Evolutionary conservation across 257 asterid genomes (phyloP).

Genomic region (Solanum paucissectum): DNA sequence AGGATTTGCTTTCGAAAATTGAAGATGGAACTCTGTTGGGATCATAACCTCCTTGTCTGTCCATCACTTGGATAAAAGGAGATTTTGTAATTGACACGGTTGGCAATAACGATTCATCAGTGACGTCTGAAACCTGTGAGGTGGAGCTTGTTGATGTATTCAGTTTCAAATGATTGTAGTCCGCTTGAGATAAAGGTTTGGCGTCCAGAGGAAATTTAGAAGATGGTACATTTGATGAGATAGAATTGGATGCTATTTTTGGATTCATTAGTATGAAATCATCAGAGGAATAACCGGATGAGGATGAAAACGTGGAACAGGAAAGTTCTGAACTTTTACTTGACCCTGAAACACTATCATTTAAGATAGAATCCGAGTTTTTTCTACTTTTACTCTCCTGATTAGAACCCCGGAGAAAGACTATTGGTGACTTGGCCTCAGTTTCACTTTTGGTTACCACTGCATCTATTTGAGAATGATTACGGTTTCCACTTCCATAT

Average conservation of each 20-base stretch:
- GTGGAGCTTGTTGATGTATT: neutral
- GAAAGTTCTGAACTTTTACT: constrained; percentile 22
- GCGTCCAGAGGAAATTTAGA: neutral
- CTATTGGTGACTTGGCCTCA: constrained; percentile 3
- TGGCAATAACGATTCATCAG: constrained; percentile 2
- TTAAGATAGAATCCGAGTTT: constrained; percentile 7
- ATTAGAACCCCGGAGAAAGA: constrained; percentile 4
- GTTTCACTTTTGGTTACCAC: constrained; percentile 1
- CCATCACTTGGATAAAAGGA: constrained; percentile 42
- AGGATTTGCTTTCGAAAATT: constrained; percentile 6
- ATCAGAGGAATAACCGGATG: constrained; percentile 19
- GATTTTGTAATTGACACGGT: constrained; percentile 2
- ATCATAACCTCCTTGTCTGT: constrained; percentile 23
- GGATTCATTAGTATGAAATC: constrained; percentile 20
- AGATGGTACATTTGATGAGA: constrained; percentile 2
- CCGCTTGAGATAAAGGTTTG: neutral
- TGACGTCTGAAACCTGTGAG: neutral
- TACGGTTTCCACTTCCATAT: constrained; percentile 11
- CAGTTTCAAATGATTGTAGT: constrained; percentile 1
- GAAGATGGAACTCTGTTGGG: constrained; percentile 25
- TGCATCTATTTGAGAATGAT: constrained; percentile 5
- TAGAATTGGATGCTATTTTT: constrained; percentile 6
- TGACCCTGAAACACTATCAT: constrained; percentile 5
- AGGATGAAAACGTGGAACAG: constrained; percentile 19
- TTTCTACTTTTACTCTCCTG: constrained; percentile 9